Conservation (phyloP, 306 rosid genomes). For the Sophora flavescens region DNA sequence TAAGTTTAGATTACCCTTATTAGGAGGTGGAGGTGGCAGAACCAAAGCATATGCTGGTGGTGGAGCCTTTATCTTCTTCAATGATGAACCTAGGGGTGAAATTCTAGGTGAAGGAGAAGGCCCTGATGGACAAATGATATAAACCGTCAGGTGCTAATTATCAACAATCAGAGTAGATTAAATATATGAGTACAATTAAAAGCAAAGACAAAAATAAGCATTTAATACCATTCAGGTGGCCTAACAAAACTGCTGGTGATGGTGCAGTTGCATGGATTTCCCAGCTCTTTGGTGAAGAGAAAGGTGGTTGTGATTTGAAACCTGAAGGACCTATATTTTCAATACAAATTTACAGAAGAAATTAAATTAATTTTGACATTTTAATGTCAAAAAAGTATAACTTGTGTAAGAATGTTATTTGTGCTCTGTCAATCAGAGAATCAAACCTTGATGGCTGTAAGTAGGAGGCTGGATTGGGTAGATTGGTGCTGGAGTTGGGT, state of each 20-base stretch:
- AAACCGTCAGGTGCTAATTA: conserved; percentile 36
- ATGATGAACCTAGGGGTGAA: conserved; percentile 71
- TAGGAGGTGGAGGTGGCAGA: conserved; percentile 95
- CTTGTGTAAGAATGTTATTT: conserved; percentile 5
- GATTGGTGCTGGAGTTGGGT: conserved; percentile 54
- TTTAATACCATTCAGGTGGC: conserved; percentile 60
- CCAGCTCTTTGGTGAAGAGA: conserved; percentile 54
- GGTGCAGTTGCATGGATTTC: conserved; percentile 57
- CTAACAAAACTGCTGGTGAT: conserved; percentile 58
- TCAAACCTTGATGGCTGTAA: conserved; percentile 66
- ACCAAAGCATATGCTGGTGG: conserved; percentile 70
- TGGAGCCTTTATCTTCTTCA: conserved; percentile 59
- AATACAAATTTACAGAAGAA: conserved; percentile 15
- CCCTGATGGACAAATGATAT: conserved; percentile 55
- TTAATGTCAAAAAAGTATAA: conserved; percentile 31
- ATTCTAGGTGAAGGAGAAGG: conserved; percentile 67
- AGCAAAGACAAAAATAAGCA: conserved; percentile 31
- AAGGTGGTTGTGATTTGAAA: conserved; percentile 61
- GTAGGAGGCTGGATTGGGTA: conserved; percentile 56
- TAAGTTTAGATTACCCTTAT: conserved; percentile 64
- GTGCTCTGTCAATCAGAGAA: conserved; percentile 28
- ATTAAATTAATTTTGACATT: conserved; percentile 30
- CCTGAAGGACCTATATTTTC: conserved; percentile 58
- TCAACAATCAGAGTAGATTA: conserved; percentile 20
- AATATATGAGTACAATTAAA: conserved; percentile 31